Evolutionary conservation across 805 yeast species (phyloP).

Genomic region (Candida hispaniensis): DNA sequence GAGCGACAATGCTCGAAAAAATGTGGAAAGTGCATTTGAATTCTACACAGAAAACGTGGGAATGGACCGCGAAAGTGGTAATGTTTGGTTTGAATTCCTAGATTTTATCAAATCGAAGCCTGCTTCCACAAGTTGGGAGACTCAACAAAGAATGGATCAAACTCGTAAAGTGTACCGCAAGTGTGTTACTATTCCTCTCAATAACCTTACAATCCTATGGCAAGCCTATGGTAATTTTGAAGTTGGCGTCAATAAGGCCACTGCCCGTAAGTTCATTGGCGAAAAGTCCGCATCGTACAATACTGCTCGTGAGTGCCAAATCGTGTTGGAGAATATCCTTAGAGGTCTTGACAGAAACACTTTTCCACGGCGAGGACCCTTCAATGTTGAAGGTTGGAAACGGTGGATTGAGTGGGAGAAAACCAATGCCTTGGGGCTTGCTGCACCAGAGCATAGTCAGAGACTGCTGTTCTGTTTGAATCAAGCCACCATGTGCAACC

Average conservation of each 20-base stretch:
- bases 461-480: constrained; percentile 64
- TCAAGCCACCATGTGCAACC: constrained; percentile 51
- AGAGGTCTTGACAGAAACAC: constrained; percentile 36
- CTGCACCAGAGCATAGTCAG: constrained; percentile 36
- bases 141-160: constrained; percentile 66
- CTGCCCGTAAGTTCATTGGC: constrained; percentile 75
- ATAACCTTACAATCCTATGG: constrained; percentile 72
- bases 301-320: constrained; percentile 70
- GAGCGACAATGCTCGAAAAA: constrained; percentile 49
- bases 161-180: constrained; percentile 62
- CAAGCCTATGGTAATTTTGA: constrained; percentile 73
- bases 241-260: constrained; percentile 56
- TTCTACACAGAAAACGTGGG: constrained; percentile 73
- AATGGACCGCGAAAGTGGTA: constrained; percentile 57
- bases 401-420: constrained; percentile 75
- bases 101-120: constrained; percentile 64
- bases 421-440: constrained; percentile 52
- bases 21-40: constrained; percentile 72
- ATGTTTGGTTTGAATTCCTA: constrained; percentile 75
- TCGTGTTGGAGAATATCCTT: constrained; percentile 56
- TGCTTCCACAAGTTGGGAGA: constrained; percentile 55
- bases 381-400: constrained; percentile 49
- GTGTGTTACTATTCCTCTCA: constrained; percentile 65
- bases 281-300: constrained; percentile 77
- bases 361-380: constrained; percentile 25